Percentiles rank a stretch among this genome's conserved stretches.
Evolutionary conservation across 2,329 filamentous ascomycete species (phyloP).

Genomic region (Sclerotinia subarctica): DNA sequence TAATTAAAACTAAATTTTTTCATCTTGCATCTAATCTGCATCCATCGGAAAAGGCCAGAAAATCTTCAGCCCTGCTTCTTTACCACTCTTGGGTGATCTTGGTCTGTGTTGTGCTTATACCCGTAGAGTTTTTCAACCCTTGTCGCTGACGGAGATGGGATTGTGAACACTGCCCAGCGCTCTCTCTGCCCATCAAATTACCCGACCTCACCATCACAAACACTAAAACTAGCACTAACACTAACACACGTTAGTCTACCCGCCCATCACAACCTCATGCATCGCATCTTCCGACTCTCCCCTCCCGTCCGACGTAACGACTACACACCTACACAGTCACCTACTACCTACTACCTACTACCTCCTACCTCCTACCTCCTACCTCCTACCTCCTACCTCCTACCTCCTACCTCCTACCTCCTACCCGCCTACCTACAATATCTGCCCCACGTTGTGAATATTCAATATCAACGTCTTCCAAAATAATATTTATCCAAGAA

Average conservation of each 20-base stretch:
- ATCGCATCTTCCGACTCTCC: conserved; percentile 11
- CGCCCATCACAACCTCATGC: conserved; percentile 7
- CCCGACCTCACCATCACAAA: not conserved
- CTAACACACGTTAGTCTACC: not conserved
- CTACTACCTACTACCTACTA: too few relatives aligned
- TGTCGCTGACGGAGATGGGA: not conserved
- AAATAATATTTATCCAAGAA: conserved; percentile 1
- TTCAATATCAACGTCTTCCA: not conserved
- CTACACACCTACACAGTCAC: too few relatives aligned
- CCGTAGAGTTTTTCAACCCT: not conserved
- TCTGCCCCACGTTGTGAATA: conserved; percentile 1
- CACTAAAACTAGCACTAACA: not conserved
- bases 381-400: too few relatives aligned
- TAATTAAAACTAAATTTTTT: not conserved
- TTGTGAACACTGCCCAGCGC: not conserved
- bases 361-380: too few relatives aligned
- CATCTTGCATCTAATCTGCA: not conserved
- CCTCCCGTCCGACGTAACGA: too few relatives aligned
- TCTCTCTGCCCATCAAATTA: not conserved
- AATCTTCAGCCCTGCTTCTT: conserved; percentile 17
- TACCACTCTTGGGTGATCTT: not conserved
- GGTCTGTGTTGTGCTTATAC: not conserved
- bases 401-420: too few relatives aligned
- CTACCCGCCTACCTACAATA: not conserved
- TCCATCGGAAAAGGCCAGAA: not conserved